Conservation (phyloP, 2,329 filamentous ascomycete species). For the Colletotrichum tofieldiae region DNA sequence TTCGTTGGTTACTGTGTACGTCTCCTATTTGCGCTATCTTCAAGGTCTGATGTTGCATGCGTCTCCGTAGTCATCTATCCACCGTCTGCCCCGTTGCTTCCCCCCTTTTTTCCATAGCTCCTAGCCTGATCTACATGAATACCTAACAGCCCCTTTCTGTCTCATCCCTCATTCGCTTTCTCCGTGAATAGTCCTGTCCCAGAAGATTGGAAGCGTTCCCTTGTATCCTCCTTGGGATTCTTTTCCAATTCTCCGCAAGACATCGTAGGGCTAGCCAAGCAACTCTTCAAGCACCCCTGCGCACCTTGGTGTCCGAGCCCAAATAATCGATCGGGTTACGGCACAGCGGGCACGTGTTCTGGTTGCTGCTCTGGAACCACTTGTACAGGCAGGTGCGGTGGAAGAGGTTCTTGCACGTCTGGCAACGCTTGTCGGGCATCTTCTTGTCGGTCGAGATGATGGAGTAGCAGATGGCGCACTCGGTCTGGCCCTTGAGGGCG, state of each 20-base stretch:
- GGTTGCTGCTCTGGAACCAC: slow-evolving; percentile 96
- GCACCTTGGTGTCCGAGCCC: slow-evolving; percentile 55
- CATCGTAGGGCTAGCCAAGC: neutral
- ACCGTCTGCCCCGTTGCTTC: neutral
- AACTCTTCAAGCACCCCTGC: slow-evolving; percentile 30
- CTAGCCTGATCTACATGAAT: neutral
- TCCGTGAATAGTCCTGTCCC: neutral
- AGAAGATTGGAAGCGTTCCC: neutral
- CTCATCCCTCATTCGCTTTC: neutral
- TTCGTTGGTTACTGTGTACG: neutral
- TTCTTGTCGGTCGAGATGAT: slow-evolving; percentile 92
- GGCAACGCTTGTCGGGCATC: slow-evolving; percentile 91
- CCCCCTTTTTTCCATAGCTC: neutral
- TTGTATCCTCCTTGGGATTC: neutral
- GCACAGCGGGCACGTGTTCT: slow-evolving; percentile 93
- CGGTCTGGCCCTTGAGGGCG: slow-evolving; percentile 90
- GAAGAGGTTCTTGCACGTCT: slow-evolving; percentile 95
- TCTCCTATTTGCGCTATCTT: neutral
- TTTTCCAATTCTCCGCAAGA: neutral
- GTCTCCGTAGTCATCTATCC: slow-evolving; percentile 6
- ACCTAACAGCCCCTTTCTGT: neutral
- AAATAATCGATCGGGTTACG: slow-evolving; percentile 85
- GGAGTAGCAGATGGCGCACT: slow-evolving; percentile 97
- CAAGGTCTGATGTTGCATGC: neutral
- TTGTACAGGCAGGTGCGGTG: slow-evolving; percentile 92